These are phyloP conservation scores for Diaporthe ampelina DNA, from an alignment of 2,329 filamentous ascomycete genomes.

Conservation along the genomic window DNA sequence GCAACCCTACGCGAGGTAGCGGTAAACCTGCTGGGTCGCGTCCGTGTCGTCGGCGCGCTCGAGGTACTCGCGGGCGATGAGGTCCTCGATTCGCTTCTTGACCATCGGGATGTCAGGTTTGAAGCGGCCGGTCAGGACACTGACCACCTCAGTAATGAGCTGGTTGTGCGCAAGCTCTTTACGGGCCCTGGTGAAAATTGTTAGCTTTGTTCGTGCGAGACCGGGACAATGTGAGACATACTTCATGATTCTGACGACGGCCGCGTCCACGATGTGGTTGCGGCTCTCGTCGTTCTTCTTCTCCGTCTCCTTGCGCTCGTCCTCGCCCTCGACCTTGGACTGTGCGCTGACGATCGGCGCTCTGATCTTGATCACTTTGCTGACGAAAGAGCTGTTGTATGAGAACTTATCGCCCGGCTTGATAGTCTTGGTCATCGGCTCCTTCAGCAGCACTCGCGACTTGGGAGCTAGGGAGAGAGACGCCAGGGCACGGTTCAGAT, in stretches of 20 bases:
- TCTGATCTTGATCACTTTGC: conserved; percentile 89
- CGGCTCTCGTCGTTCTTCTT: conserved; percentile 81
- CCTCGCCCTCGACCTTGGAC: conserved; percentile 86
- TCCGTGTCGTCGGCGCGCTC: conserved; percentile 79
- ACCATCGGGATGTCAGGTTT: conserved; percentile 82
- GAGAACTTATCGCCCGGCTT: conserved; percentile 83
- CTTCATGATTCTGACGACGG: conserved; percentile 89
- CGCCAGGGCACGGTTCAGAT: conserved; percentile 83
- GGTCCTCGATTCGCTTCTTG: conserved; percentile 84
- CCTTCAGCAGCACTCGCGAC: conserved; percentile 83
- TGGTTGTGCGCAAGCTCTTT: conserved; percentile 79
- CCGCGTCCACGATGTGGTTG: conserved; percentile 80
- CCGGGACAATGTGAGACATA: conserved; percentile 59
- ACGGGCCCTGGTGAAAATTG: conserved; percentile 69
- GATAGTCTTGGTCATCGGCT: conserved; percentile 83
- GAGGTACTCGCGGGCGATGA: conserved; percentile 83
- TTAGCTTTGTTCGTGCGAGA: conserved; percentile 47
- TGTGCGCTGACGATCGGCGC: conserved; percentile 85
- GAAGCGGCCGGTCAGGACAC: conserved; percentile 78
- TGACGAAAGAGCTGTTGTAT: conserved; percentile 86
- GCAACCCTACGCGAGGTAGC: conserved; percentile 74
- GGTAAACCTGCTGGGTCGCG: conserved; percentile 73
- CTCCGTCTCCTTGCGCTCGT: conserved; percentile 79
- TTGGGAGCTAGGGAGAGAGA: conserved; percentile 88
- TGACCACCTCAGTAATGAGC: conserved; percentile 79